Evolutionary conservation across 108 stramenopile species (phyloP).

Genomic region (Nannochloropsis gaditana): DNA sequence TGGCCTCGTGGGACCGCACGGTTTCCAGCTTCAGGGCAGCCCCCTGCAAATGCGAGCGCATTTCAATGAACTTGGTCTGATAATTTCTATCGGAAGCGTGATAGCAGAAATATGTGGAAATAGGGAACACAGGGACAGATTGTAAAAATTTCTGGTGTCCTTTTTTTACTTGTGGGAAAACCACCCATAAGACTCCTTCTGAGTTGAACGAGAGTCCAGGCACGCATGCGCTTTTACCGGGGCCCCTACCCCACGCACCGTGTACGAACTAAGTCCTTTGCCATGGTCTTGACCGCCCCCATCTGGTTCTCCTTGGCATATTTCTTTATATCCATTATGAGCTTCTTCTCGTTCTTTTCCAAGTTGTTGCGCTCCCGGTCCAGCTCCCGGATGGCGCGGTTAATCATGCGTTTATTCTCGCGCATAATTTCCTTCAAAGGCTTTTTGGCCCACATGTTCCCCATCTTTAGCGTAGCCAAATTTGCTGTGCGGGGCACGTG

Average conservation of each 20-base stretch:
- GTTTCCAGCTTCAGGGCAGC: conserved; percentile 87
- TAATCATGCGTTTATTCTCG: conserved; percentile 94
- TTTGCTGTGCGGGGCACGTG: no score
- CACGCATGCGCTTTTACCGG: no score
- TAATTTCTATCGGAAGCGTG: conserved; percentile 52
- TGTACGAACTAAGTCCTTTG: conserved; percentile 89
- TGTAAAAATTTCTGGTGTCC: no score
- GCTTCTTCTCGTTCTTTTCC: conserved; percentile 81
- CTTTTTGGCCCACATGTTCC: conserved; percentile 59
- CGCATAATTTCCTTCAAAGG: conserved; percentile 92
- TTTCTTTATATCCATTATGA: conserved; percentile 91
- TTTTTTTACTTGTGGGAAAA: no score
- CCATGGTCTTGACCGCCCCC: conserved; percentile 86
- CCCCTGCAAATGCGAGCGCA: conserved; percentile 86
- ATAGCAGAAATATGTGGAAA: no score
- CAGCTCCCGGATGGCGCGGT: conserved; percentile 81
- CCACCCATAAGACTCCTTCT: no score
- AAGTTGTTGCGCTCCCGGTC: conserved; percentile 79
- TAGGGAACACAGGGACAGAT: no score
- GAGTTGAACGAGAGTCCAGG: no score
- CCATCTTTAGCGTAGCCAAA: not conserved
- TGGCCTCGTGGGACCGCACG: conserved; percentile 85
- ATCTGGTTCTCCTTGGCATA: conserved; percentile 85
- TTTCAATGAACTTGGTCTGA: conserved; percentile 90
- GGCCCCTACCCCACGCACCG: conserved; percentile 27